Base-by-base conservation (phyloP, 805 yeast genomes). In the Starmerella stigmatis region DNA sequence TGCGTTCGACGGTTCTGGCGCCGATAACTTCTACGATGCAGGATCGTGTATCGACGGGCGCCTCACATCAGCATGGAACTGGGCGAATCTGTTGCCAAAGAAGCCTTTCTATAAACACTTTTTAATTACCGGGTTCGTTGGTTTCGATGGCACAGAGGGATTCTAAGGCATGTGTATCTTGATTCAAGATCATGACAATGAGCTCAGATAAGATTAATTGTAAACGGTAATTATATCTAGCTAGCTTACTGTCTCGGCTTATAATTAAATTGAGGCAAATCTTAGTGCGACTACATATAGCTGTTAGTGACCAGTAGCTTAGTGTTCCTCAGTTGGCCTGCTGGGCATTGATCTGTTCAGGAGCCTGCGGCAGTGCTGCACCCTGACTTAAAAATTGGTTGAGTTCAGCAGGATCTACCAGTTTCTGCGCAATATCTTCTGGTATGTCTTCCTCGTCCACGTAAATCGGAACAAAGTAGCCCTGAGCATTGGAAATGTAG, bases 31-130 rank as follows among this genome's bases (percentile, higher is more conserved):
- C 60, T 81, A 78, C 59, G 81, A 81, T 70, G 84, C 86, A 25
- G 94, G 94, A 2, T 76, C 84, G 2, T 82, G 94, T 63, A 82
- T 82, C 41, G 94, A 82, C 60, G 94, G 92, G 17, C 73, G 88
- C 43, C 65, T 82, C 39, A 82, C 92, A 0, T 75, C 82, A 44
- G 84, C 86, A 2, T 83, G 89, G 85, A 83, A 81, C 56, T 83
- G 84, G 71, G 81, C 86, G 45, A 82, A 81, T 58, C 72, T 72
- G 51, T 75, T 82, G 32, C 64, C 77, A 21, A 78, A 80, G 57
- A 81, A 80, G 55, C 69, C 72, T n/a, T 82, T 79, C 60, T 73
- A 70, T 54, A 73, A 72, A 56, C 67, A 76, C 38, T 81, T 82
- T 60, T 57, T 82, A 37, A 61, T 82, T 40, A 67, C 81, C 16